Conservation (phyloP, 148 eudicot genomes). For the Rhododendron ovatum region DNA sequence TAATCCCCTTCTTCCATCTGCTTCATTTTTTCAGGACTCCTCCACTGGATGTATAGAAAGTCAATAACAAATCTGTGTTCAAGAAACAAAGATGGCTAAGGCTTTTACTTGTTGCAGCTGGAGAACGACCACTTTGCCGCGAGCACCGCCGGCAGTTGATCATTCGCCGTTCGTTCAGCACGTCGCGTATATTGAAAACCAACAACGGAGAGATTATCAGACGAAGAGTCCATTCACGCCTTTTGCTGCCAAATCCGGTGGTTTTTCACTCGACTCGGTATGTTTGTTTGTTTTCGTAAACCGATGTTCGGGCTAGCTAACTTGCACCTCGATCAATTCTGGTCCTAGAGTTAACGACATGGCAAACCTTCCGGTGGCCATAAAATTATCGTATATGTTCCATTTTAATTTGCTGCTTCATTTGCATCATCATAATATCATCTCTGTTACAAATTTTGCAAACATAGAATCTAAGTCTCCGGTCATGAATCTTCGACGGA, state of each 20-base stretch:
- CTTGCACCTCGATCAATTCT: too few relatives aligned
- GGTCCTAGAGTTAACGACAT: too few relatives aligned
- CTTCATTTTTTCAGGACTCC: not conserved
- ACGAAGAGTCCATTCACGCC: slow-evolving; percentile 10
- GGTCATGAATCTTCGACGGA: not conserved
- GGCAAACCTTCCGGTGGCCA: too few relatives aligned
- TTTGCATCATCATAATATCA: not conserved
- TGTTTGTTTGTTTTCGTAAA: not conserved
- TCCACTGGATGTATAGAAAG: not conserved
- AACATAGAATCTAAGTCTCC: not conserved
- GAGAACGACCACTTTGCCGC: not conserved
- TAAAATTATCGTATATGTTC: not conserved
- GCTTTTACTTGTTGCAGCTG: not conserved
- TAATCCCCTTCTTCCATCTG: not conserved
- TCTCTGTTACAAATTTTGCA: not conserved
- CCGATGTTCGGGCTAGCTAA: not conserved
- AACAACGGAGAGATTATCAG: not conserved
- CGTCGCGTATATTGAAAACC: not conserved
- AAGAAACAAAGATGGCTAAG: not conserved
- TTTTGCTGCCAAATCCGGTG: slow-evolving; percentile 47
- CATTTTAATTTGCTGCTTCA: not conserved
- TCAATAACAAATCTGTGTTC: not conserved
- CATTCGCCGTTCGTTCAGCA: not conserved
- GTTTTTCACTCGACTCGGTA: slow-evolving; percentile 54
- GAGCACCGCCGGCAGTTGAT: not conserved